Conservation (phyloP, 2,329 filamentous ascomycete genomes). For the Penicillium paneum region DNA sequence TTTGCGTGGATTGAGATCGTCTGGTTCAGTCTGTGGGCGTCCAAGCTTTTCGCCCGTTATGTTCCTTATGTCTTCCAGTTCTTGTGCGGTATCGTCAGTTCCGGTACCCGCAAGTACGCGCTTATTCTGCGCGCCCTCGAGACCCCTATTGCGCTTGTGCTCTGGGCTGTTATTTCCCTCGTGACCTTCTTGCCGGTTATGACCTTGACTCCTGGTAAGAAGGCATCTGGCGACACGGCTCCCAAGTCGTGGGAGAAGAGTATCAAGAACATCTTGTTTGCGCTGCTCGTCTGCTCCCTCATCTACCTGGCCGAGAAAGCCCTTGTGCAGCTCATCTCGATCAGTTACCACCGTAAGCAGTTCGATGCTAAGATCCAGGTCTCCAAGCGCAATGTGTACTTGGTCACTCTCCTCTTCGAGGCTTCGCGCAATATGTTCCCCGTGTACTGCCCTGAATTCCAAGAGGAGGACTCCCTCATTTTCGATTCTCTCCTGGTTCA, state of each 20-base stretch:
- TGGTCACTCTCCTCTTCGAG: slow-evolving; percentile 83
- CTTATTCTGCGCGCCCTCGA: slow-evolving; percentile 57
- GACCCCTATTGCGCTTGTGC: slow-evolving; percentile 58
- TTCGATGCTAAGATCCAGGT: slow-evolving; percentile 72
- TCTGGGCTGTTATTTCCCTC: slow-evolving; percentile 59
- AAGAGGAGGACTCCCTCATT: slow-evolving; percentile 88
- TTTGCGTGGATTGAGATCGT: slow-evolving; percentile 65
- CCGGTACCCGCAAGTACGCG: slow-evolving; percentile 63
- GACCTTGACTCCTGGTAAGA: slow-evolving; percentile 33
- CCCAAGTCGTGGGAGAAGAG: slow-evolving; percentile 52
- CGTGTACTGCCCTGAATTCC: slow-evolving; percentile 85
- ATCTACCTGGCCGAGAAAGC: slow-evolving; percentile 59
- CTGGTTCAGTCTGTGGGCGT: slow-evolving; percentile 62
- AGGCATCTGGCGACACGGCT: slow-evolving; percentile 28
- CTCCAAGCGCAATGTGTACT: slow-evolving; percentile 79
- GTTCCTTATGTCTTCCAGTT: slow-evolving; percentile 60
- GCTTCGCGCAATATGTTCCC: slow-evolving; percentile 86
- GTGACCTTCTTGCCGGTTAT: slow-evolving; percentile 57
- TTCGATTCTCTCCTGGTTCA: slow-evolving; percentile 74
- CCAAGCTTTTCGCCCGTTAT: slow-evolving; percentile 58
- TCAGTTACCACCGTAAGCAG: slow-evolving; percentile 66
- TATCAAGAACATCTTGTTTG: slow-evolving; percentile 59
- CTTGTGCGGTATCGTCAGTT: slow-evolving; percentile 61
- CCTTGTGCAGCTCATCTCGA: slow-evolving; percentile 63
- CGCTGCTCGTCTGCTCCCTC: slow-evolving; percentile 54